Base-by-base conservation (phyloP, 441 rosid genomes). In the Metrosideros polymorpha region DNA sequence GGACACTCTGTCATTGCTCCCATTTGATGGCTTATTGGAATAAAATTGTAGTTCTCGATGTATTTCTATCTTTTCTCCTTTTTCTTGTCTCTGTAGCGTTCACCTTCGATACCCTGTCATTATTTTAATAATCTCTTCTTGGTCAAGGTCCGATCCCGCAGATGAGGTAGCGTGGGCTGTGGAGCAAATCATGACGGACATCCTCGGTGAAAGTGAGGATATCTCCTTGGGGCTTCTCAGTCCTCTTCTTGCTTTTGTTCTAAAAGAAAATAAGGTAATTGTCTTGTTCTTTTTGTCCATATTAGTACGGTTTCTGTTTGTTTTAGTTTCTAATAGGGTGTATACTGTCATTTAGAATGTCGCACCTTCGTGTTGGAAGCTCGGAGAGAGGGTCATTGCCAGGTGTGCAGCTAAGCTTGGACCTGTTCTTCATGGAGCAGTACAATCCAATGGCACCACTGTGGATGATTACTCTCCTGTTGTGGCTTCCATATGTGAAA, bases 131-230 rank as follows among this genome's bases (percentile, higher is more conserved):
- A 83, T 27, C 83, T 86, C 35, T 71, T 86, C 85, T 83, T 86
- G 66, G 71, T 86, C 66, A 85, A 95, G 98, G 92, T 90, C 92
- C 89, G 85, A 92, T 85, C 95, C 93, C 90, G 89, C 95, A 22
- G 90, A 61, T 50, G 85, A 86, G 86, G 92, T 95, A 82, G 88
- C 90, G 83, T 66, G 88, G 63, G 91, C 96, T 57, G 95, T 96
- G 96, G 98, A 93, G 86, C 88, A 90, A 87, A 92, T 95, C 83
- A 94, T 96, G 99, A 92, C 93, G 54, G 59, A 92, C 54, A 89
- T 93, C 59, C 87, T 95, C 84, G 91, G 92, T 84, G 96, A 96
- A 95, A 93, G 92, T 84, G 98, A 96, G 82, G 91, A 89, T 71
- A 85, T 95, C 82, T 90, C 97, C 43, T 54, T 76, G 85, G 94